A percentile compares a stretch with the other conserved stretches of the same genome.
Evolutionary conservation across 192 early-diverging fungal species (phyloP).

Genomic region (Coemansia sp.): DNA sequence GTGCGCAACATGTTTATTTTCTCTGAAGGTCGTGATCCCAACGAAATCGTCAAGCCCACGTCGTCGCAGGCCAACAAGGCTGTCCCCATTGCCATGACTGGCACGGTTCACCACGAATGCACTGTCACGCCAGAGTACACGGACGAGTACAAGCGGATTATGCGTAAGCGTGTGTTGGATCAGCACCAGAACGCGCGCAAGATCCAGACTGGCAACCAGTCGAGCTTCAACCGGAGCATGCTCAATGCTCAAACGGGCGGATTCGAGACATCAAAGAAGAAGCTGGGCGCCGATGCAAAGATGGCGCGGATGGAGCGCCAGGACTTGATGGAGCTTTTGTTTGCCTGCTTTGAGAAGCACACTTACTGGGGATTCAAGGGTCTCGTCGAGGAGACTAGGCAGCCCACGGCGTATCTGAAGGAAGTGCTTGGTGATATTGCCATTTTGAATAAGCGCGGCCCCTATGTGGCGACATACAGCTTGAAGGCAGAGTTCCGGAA

Average conservation of each 20-base stretch:
- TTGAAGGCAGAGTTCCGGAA: slow-evolving; percentile 84
- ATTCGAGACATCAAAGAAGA: slow-evolving; percentile 51
- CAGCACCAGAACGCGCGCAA: slow-evolving; percentile 40
- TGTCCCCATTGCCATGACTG: slow-evolving; percentile 60
- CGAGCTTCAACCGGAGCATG: slow-evolving; percentile 53
- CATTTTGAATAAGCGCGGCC: slow-evolving; percentile 80
- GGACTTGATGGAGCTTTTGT: slow-evolving; percentile 85
- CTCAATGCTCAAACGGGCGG: slow-evolving; percentile 37
- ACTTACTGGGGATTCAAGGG: slow-evolving; percentile 89
- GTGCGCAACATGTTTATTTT: slow-evolving; percentile 83
- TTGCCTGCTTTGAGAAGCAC: slow-evolving; percentile 76
- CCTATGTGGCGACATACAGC: slow-evolving; percentile 79
- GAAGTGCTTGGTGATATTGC: slow-evolving; percentile 84
- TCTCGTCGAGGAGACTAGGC: slow-evolving; percentile 76
- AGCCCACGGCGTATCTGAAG: slow-evolving; percentile 82
- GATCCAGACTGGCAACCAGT: slow-evolving; percentile 18
- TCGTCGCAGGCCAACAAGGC: slow-evolving; percentile 50
- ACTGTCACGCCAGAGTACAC: slow-evolving; percentile 64
- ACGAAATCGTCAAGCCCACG: slow-evolving; percentile 47
- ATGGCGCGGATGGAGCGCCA: slow-evolving; percentile 82
- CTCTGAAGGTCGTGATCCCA: slow-evolving; percentile 59
- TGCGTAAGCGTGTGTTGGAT: slow-evolving; percentile 67
- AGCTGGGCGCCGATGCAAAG: slow-evolving; percentile 66
- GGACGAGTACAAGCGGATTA: slow-evolving; percentile 66
- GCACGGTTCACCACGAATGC: slow-evolving; percentile 77